A percentile compares a stretch with the other conserved stretches of the same genome.
These are phyloP conservation scores for Akanthomyces uredinophilus DNA, from an alignment of 2,329 filamentous ascomycete genomes.

Conservation along the genomic window DNA sequence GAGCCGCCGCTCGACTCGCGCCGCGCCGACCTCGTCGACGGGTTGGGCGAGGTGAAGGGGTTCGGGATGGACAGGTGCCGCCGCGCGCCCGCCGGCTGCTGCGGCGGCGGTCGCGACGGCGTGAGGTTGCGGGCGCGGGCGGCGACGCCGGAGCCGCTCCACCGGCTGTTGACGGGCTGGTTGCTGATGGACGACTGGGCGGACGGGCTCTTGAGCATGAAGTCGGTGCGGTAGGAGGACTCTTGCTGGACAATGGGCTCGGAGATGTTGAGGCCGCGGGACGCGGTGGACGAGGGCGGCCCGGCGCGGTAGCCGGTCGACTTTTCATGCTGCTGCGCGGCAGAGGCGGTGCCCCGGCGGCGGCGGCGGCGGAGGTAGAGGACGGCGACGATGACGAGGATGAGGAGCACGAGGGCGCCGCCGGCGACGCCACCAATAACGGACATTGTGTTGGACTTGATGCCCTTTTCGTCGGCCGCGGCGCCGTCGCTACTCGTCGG, in stretches of 20 bases:
- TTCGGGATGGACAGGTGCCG: slow-evolving; percentile 30
- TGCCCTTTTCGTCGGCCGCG: not conserved
- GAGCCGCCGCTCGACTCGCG: slow-evolving; percentile 4
- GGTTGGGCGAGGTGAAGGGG: slow-evolving; percentile 31
- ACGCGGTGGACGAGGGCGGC: slow-evolving; percentile 19
- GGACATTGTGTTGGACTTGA: slow-evolving; percentile 11
- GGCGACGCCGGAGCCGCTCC: slow-evolving; percentile 15
- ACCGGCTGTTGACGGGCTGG: slow-evolving; percentile 15
- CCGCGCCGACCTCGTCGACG: slow-evolving; percentile 21
- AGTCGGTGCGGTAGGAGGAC: slow-evolving; percentile 44
- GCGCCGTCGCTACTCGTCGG: not conserved
- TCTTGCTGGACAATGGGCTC: slow-evolving; percentile 47
- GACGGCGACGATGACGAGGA: slow-evolving; percentile 16
- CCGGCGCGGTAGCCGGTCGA: slow-evolving; percentile 13
- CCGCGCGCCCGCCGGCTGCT: slow-evolving; percentile 12
- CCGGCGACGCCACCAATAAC: slow-evolving; percentile 14
- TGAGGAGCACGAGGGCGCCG: slow-evolving; percentile 7
- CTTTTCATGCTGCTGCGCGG: slow-evolving; percentile 19
- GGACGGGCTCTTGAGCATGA: slow-evolving; percentile 39
- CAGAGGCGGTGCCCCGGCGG: slow-evolving; percentile 19
- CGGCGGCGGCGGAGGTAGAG: slow-evolving; percentile 17
- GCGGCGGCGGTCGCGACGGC: not conserved
- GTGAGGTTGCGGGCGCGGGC: not conserved
- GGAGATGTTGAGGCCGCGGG: slow-evolving; percentile 41
- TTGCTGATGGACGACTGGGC: slow-evolving; percentile 16